Evolutionary conservation across 257 asterid genomes (phyloP).

Genomic region (Ballota nigra): DNA sequence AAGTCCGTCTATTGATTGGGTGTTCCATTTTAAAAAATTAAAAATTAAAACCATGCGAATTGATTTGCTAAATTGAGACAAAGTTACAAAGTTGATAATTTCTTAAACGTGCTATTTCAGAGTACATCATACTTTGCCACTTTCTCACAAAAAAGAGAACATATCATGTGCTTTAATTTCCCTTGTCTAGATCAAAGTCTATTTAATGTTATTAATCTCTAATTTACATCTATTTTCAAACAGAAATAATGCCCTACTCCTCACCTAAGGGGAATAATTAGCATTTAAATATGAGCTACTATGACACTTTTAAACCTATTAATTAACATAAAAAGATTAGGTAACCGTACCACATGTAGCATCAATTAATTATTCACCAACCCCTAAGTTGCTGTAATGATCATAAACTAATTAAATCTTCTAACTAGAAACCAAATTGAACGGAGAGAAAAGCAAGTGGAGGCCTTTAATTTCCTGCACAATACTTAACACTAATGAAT

Average conservation of each 20-base stretch:
- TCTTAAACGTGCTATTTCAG: neutral
- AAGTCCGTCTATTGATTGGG: too few relatives aligned
- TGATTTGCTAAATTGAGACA: neutral
- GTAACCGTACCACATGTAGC: neutral
- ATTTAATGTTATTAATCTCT: neutral
- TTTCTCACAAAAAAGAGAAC: neutral
- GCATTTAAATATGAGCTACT: neutral
- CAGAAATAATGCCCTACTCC: neutral
- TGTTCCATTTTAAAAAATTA: too few relatives aligned
- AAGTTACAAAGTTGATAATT: neutral
- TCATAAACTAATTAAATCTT: neutral
- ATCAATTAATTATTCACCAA: conserved; percentile 5
- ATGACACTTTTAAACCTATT: neutral
- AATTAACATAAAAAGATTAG: neutral
- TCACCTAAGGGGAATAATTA: neutral
- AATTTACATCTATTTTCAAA: conserved; percentile 8
- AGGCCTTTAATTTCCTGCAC: too few relatives aligned
- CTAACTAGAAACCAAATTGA: neutral
- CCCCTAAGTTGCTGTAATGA: neutral
- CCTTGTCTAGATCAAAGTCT: neutral
- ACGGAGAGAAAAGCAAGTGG: too few relatives aligned
- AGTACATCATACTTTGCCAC: neutral
- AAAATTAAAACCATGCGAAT: neutral
- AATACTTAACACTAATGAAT: too few relatives aligned
- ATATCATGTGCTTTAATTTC: neutral